A percentile compares a stretch with the other conserved stretches of the same genome.
phyloP scores from a whole-genome alignment of 192 early-diverging fungal species.

The Coemansia sp. region DNA sequence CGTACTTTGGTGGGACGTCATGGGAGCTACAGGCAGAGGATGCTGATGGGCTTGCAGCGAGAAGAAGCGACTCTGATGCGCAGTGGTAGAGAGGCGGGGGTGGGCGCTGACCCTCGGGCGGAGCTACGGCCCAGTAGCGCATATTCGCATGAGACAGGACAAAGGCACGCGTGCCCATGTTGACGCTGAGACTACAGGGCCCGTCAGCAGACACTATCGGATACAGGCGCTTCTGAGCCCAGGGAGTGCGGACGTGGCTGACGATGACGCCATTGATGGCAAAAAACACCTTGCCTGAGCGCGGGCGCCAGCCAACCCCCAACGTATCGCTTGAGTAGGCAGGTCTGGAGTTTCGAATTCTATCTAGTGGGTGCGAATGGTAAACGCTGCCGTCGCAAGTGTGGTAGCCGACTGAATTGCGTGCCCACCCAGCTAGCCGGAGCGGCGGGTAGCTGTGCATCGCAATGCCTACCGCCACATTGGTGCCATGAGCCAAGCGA shows the following conservation, averaged over 20 bases:
- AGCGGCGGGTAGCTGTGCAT: slow-evolving; percentile 66
- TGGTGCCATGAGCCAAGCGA: slow-evolving; percentile 59
- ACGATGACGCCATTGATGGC: slow-evolving; percentile 69
- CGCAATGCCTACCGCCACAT: slow-evolving; percentile 65
- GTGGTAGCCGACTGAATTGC: slow-evolving; percentile 68
- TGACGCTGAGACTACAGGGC: slow-evolving; percentile 40
- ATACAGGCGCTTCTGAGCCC: slow-evolving; percentile 64
- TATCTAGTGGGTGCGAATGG: slow-evolving; percentile 58
- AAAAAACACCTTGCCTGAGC: slow-evolving; percentile 69
- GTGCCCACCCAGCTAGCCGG: slow-evolving; percentile 73
- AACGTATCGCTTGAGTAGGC: slow-evolving; percentile 61
- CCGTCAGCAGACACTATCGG: slow-evolving; percentile 50
- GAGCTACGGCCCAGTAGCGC: slow-evolving; percentile 47
- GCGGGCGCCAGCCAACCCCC: slow-evolving; percentile 69
- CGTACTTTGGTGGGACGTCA: slow-evolving; percentile 23
- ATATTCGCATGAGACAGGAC: slow-evolving; percentile 50
- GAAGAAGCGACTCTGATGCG: slow-evolving; percentile 61
- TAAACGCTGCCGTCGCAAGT: slow-evolving; percentile 62
- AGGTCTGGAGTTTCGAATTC: slow-evolving; percentile 12
- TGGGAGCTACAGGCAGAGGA: neutral
- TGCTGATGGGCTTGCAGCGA: slow-evolving; percentile 20
- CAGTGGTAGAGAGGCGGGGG: slow-evolving; percentile 57
- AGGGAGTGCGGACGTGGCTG: slow-evolving; percentile 58
- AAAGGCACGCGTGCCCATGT: slow-evolving; percentile 45
- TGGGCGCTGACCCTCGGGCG: slow-evolving; percentile 39